Percentiles rank a stretch among this genome's conserved stretches.
phyloP scores from a whole-genome alignment of 1,139 yeast species.

The Yamadazyma pseudoaaseri region DNA sequence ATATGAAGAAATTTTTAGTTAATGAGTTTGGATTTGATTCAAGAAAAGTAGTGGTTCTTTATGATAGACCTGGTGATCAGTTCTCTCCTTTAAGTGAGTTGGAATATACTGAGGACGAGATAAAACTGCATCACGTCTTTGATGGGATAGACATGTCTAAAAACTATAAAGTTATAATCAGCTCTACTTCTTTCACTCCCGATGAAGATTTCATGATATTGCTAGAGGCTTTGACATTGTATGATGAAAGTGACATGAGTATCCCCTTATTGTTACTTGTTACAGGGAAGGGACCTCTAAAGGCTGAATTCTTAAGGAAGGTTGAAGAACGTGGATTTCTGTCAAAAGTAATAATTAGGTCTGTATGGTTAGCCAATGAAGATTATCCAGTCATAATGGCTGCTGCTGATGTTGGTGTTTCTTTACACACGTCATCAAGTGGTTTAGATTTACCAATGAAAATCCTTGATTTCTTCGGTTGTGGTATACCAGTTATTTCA shows the following conservation, averaged over 20 bases:
- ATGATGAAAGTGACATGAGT: conserved; percentile 42
- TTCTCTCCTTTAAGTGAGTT: conserved; percentile 49
- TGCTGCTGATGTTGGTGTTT: conserved; percentile 83
- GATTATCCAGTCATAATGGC: conserved; percentile 79
- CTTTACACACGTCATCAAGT: conserved; percentile 87
- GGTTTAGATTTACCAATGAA: conserved; percentile 98
- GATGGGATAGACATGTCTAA: conserved; percentile 23
- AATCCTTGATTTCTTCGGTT: conserved; percentile 92
- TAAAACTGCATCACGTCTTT: conserved; percentile 44
- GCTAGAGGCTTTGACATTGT: conserved; percentile 62
- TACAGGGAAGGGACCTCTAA: conserved; percentile 94
- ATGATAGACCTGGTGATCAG: conserved; percentile 73
- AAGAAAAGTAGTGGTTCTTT: conserved; percentile 45
- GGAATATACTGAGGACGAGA: conserved; percentile 22
- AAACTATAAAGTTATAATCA: conserved; percentile 63
- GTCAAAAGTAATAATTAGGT: conserved; percentile 50
- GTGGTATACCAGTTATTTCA: conserved; percentile 90
- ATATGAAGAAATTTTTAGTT: conserved; percentile 63
- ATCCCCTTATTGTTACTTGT: conserved; percentile 66
- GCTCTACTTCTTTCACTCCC: conserved; percentile 92
- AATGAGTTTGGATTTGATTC: conserved; percentile 49
- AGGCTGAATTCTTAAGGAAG: conserved; percentile 43
- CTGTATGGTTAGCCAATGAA: conserved; percentile 76
- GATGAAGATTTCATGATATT: conserved; percentile 84
- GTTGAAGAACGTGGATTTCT: conserved; percentile 45